Evolutionary conservation across 164 flowering plant genomes (phyloP).

Genomic region (Chimonanthus praecox): DNA sequence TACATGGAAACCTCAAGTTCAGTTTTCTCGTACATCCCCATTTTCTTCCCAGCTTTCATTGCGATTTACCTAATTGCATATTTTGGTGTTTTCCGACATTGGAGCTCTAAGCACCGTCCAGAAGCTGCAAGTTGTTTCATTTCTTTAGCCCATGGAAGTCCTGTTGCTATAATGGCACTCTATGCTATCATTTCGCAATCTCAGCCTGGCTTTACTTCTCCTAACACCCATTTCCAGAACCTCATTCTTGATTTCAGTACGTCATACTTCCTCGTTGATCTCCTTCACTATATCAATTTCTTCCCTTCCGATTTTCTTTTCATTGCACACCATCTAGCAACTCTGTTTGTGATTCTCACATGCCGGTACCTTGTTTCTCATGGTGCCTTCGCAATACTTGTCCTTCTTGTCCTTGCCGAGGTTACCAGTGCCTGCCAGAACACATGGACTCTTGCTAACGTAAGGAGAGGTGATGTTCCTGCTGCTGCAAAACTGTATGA

Average conservation of each 20-base stretch:
- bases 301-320: slow-evolving; percentile 68
- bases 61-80: slow-evolving; percentile 45
- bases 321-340: slow-evolving; percentile 83
- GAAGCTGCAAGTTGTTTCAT: slow-evolving; percentile 80
- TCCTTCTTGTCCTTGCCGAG: slow-evolving; percentile 67
- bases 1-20: slow-evolving; percentile 28
- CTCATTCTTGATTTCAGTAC: slow-evolving; percentile 70
- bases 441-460: slow-evolving; percentile 72
- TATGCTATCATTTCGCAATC: slow-evolving; percentile 22
- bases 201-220: slow-evolving; percentile 40
- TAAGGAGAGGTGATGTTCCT: slow-evolving; percentile 31
- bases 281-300: slow-evolving; percentile 63
- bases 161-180: slow-evolving; percentile 54
- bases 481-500: slow-evolving; percentile 44
- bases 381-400: slow-evolving; percentile 63
- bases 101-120: slow-evolving; percentile 55
- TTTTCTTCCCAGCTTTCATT: slow-evolving; percentile 47
- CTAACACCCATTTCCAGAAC: slow-evolving; percentile 50
- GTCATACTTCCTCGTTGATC: slow-evolving; percentile 70
- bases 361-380: slow-evolving; percentile 61
- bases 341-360: slow-evolving; percentile 74
- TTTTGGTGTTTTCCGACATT: slow-evolving; percentile 50
- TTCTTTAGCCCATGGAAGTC: slow-evolving; percentile 79
- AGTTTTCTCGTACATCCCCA: slow-evolving; percentile 24
- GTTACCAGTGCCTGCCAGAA: slow-evolving; percentile 84